Conservation (phyloP, 805 yeast genomes). For the Huiozyma naganishii region DNA sequence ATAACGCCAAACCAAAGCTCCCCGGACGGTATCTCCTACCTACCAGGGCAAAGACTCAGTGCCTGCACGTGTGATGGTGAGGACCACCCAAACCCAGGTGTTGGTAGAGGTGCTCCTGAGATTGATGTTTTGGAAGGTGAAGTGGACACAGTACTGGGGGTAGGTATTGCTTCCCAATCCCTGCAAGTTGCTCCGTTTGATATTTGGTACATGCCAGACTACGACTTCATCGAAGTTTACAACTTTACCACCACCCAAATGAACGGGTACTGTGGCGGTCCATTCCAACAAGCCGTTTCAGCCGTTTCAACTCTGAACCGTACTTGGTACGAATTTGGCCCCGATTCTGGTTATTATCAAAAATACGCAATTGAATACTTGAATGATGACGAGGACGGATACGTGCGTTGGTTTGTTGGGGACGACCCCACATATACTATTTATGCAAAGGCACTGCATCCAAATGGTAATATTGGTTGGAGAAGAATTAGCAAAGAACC, state of each 20-base stretch:
- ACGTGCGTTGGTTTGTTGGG: conserved; percentile 82
- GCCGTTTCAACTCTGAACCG: conserved; percentile 69
- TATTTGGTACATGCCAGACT: conserved; percentile 89
- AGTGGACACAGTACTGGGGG: conserved; percentile 40
- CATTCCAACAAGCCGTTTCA: conserved; percentile 86
- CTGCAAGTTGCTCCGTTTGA: conserved; percentile 89
- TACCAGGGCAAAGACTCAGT: conserved; percentile 75
- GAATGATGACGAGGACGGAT: conserved; percentile 61
- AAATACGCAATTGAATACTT: conserved; percentile 67
- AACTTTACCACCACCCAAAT: conserved; percentile 63
- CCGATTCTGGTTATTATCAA: conserved; percentile 46
- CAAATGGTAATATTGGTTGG: conserved; percentile 84
- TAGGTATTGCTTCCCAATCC: conserved; percentile 83
- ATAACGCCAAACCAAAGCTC: conserved; percentile 90
- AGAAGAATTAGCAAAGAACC: conserved; percentile 82
- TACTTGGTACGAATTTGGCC: conserved; percentile 71
- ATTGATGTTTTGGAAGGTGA: conserved; percentile 88
- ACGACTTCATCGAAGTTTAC: conserved; percentile 62
- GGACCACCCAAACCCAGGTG: conserved; percentile 80
- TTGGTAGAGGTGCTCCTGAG: conserved; percentile 93
- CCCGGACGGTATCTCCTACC: conserved; percentile 74
- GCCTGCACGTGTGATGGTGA: conserved; percentile 72
- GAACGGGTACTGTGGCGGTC: conserved; percentile 89
- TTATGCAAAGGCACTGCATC: conserved; percentile 65
- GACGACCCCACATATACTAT: conserved; percentile 65